Conservation (phyloP, 768 basidiomycete genomes). For the Lyophyllum shimeji region DNA sequence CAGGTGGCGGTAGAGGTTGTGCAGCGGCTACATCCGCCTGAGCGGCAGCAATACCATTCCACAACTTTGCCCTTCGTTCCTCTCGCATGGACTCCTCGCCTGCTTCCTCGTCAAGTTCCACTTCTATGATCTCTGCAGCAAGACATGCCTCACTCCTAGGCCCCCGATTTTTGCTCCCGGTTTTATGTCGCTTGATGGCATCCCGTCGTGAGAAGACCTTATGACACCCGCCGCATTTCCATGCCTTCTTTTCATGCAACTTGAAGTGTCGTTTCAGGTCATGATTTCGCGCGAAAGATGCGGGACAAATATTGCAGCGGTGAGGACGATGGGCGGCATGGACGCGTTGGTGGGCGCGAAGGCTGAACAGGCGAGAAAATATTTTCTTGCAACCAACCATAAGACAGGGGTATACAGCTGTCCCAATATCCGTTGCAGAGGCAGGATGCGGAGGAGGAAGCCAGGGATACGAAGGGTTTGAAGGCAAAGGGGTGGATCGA, state of each 20-base stretch:
- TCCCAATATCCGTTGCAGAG: constrained; percentile 52
- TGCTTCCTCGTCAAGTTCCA: constrained; percentile 45
- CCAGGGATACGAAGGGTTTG: constrained; percentile 35
- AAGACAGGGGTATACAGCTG: constrained; percentile 82
- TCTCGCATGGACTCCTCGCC: constrained; percentile 50
- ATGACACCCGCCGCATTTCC: constrained; percentile 71
- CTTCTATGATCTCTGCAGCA: constrained; percentile 60
- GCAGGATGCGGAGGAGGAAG: constrained; percentile 24
- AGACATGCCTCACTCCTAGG: constrained; percentile 53
- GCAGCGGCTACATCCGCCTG: constrained; percentile 29
- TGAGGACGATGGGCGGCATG: constrained; percentile 68
- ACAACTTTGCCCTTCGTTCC: constrained; percentile 60
- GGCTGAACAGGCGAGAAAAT: constrained; percentile 66
- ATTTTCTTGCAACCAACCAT: constrained; percentile 62
- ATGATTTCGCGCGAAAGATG: constrained; percentile 76
- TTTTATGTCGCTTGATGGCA: constrained; percentile 78
- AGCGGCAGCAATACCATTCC: constrained; percentile 58
- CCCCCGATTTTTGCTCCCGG: constrained; percentile 51
- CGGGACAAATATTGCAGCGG: constrained; percentile 63
- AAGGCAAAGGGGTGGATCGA: constrained; percentile 30
- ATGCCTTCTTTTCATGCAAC: constrained; percentile 71
- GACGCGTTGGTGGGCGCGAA: constrained; percentile 70
- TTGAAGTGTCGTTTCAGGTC: constrained; percentile 78
- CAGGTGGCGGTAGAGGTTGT: constrained; percentile 16
- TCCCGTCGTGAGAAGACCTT: constrained; percentile 78